These are phyloP conservation scores for Strobilomyces echinocephalus DNA, from an alignment of 768 basidiomycete genomes.

Conservation along the genomic window DNA sequence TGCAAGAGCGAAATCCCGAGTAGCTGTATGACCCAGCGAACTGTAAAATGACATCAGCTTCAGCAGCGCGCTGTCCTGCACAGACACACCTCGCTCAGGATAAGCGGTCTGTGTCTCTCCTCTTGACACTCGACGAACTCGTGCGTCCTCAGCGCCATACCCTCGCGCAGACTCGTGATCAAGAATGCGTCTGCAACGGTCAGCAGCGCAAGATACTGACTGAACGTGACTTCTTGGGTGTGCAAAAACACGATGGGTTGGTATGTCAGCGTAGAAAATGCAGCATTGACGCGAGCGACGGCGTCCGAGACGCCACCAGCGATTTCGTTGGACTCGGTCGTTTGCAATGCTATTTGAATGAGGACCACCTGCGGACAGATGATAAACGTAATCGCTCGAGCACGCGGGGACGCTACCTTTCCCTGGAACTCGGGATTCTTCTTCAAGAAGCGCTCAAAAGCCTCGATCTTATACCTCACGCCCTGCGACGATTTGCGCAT, in stretches of 20 bases:
- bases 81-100: slow-evolving; percentile 63
- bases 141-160: slow-evolving; percentile 78
- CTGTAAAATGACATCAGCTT: slow-evolving; percentile 29
- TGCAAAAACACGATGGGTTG: slow-evolving; percentile 85
- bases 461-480: slow-evolving; percentile 76
- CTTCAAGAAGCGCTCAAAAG: slow-evolving; percentile 79
- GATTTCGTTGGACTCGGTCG: slow-evolving; percentile 69
- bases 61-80: neutral
- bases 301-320: slow-evolving; percentile 68
- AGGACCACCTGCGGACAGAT: slow-evolving; percentile 54
- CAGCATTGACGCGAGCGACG: slow-evolving; percentile 76
- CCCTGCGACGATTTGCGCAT: slow-evolving; percentile 36
- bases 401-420: slow-evolving; percentile 40
- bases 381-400: neutral
- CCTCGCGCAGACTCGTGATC: slow-evolving; percentile 79
- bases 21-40: slow-evolving; percentile 87
- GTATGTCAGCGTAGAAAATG: slow-evolving; percentile 80
- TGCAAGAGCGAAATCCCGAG: slow-evolving; percentile 81
- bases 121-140: slow-evolving; percentile 87
- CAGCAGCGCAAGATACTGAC: slow-evolving; percentile 77
- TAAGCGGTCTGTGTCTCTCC: slow-evolving; percentile 58
- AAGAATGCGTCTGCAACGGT: slow-evolving; percentile 83
- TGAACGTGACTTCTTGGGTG: slow-evolving; percentile 79
- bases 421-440: slow-evolving; percentile 75
- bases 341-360: slow-evolving; percentile 84